Conservation (phyloP, 1,139 yeast genomes). For the Suhomyces maxii region DNA sequence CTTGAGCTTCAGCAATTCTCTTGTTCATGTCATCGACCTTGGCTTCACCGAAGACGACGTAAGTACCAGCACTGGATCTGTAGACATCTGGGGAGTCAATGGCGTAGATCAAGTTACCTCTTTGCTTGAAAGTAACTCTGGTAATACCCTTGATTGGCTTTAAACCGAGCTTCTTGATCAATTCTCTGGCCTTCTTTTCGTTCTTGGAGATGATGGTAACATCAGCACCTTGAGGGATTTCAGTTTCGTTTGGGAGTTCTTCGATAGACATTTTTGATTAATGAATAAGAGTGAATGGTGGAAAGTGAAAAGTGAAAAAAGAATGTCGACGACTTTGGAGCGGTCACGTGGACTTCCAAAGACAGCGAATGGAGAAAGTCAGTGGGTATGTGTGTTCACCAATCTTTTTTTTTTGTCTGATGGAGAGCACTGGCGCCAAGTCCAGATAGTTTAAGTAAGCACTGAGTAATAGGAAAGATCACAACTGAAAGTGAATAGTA, state of each 20-base stretch:
- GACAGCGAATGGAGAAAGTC: neutral
- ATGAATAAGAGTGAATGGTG: neutral
- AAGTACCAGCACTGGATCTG: constrained; percentile 92
- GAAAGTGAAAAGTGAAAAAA: constrained; percentile 5
- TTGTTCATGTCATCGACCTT: constrained; percentile 89
- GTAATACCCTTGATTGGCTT: constrained; percentile 90
- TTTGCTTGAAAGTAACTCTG: constrained; percentile 95
- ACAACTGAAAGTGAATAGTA: no score
- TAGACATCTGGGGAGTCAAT: constrained; percentile 94
- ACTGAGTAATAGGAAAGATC: no score
- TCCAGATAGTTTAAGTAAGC: no score
- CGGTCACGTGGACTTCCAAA: neutral
- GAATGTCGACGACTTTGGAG: neutral
- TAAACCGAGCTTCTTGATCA: constrained; percentile 85
- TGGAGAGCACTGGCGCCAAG: no score
- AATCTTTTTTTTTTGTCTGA: no score
- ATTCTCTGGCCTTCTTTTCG: constrained; percentile 95
- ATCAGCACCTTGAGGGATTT: constrained; percentile 86
- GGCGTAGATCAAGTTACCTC: constrained; percentile 90
- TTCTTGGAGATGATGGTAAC: constrained; percentile 83
- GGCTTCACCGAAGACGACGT: constrained; percentile 97
- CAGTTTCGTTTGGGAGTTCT: constrained; percentile 81
- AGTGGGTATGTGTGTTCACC: neutral
- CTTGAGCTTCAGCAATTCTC: constrained; percentile 68
- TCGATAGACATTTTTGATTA: constrained; percentile 46